Evolutionary conservation across 2,329 filamentous ascomycete genomes (phyloP).

Genomic region (Pestalotiopsis fici): DNA sequence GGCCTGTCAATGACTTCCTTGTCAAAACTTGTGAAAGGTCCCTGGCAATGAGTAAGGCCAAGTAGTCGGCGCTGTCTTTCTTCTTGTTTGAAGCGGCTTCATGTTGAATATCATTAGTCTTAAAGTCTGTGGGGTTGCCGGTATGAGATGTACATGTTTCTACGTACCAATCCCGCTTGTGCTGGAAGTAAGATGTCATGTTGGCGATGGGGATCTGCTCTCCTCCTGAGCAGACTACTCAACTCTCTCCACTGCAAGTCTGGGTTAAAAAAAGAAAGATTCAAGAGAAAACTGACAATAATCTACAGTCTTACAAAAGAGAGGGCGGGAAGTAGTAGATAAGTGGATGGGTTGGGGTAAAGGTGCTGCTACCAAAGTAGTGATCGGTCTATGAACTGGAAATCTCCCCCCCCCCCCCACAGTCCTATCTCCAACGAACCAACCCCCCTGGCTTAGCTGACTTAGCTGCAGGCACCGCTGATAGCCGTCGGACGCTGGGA

Average conservation of each 20-base stretch:
- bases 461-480: slow-evolving; percentile 2
- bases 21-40: slow-evolving; percentile 65
- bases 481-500: slow-evolving; percentile 4
- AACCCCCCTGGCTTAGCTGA: not conserved
- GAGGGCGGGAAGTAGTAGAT: not conserved
- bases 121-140: not conserved
- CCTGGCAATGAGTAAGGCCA: slow-evolving; percentile 66
- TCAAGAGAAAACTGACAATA: not conserved
- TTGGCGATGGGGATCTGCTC: not conserved
- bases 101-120: slow-evolving; percentile 24
- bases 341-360: not conserved
- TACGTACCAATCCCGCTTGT: slow-evolving; percentile 69
- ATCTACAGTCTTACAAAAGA: not conserved
- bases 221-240: not conserved
- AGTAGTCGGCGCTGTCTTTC: slow-evolving; percentile 72
- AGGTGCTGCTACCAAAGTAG: not conserved
- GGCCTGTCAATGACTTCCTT: slow-evolving; percentile 68
- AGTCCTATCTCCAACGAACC: not conserved
- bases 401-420: not conserved
- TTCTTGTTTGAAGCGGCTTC: slow-evolving; percentile 76
- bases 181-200: slow-evolving; percentile 64
- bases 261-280: not conserved
- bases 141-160: not conserved
- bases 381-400: not conserved
- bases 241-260: not conserved